A percentile compares a stretch with the other conserved stretches of the same genome.
phyloP scores from a whole-genome alignment of 352 stramenopile species.

The Aphanomyces stellatus region DNA sequence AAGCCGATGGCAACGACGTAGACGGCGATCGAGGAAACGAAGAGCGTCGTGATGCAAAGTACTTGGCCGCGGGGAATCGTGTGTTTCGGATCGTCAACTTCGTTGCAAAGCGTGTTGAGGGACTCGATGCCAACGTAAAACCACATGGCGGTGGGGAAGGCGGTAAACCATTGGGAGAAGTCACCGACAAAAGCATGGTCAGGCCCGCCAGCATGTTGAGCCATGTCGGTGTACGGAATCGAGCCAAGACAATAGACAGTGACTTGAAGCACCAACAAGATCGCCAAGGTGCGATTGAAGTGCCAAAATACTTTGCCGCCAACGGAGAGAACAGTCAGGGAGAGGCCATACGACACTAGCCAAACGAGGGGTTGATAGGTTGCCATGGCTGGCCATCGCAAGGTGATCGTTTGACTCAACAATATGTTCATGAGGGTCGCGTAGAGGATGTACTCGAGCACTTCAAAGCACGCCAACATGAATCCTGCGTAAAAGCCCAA shows the following conservation, averaged over 20 bases:
- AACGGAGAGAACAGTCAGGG: conserved; percentile 4
- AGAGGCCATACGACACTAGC: conserved; percentile 11
- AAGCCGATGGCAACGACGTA: neutral
- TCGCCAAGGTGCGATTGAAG: conserved; percentile 23
- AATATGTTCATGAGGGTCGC: conserved; percentile 5
- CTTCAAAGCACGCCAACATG: conserved; percentile 23
- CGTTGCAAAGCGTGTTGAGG: conserved; percentile 24
- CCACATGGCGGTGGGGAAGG: conserved; percentile 22
- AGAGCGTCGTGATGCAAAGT: conserved; percentile 9
- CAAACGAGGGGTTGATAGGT: conserved; percentile 15
- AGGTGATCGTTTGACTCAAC: conserved; percentile 3
- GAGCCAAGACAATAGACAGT: conserved; percentile 30
- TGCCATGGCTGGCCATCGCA: conserved; percentile 7
- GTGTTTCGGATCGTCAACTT: conserved; percentile 20
- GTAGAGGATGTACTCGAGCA: conserved; percentile 22
- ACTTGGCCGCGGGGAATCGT: conserved; percentile 23
- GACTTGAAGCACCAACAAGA: conserved; percentile 28
- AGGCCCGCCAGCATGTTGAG: conserved; percentile 13
- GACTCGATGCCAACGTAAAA: conserved; percentile 28
- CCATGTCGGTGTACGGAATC: conserved; percentile 23
- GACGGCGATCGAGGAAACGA: neutral
- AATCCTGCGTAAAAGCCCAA: conserved; percentile 23
- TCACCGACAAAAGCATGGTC: conserved; percentile 18
- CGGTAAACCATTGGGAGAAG: conserved; percentile 7
- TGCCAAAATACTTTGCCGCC: conserved; percentile 14